Base-by-base conservation (phyloP, 495 filamentous ascomycete genomes). In the Polyplosphaeria fusca region DNA sequence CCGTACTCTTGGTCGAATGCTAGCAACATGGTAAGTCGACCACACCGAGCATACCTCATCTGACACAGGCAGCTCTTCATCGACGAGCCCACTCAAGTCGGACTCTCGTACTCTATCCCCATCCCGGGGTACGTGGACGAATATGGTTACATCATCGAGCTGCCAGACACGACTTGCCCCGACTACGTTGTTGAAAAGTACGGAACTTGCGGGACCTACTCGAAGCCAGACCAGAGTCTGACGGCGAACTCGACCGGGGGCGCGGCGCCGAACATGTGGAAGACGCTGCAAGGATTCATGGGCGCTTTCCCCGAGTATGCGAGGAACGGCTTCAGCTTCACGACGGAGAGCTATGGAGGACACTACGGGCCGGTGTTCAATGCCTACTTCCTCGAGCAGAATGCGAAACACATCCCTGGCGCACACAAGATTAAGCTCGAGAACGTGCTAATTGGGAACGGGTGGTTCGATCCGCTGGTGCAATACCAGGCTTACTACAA, bases 201-300 rank as follows among this genome's bases (percentile, higher is more conserved):
- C 14, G 63, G 56, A 27, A 74, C 73, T 30, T 85, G 81, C 62
- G 86, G 85, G 14, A 87, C 86, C 0, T 88, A 87, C 63, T 74
- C 79, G 55, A 80, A 80, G 1, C 70, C 73, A 22, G 76, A 80
- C 52, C n/a, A 43, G 1, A 74, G 70, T 23, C 68, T 76, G 42
- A 86, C 82, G 0, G 73, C 82, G n/a, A 88, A 88, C 55, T 86
- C 82, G 1, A 87, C 86, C 0, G 74, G 80, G 49, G 79, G 78
- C 24, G 79, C 86, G 2, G 86, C 82, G 19, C 71, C 74, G 47
- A 77, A 80, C n/a, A 76, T 85, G 47, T 89, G 84, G 82, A 81
- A 88, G 60, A 81, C 87, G 68, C 67, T 88, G 37, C 86, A 89
- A 65, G 78, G 79, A 2, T 88, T 86, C 67, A 66, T 88, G 24